Evolutionary conservation across 2,329 filamentous ascomycete genomes (phyloP), one percentile per base, ranked within the genome.

Genomic region (Colletotrichum theobromicola): DNA sequence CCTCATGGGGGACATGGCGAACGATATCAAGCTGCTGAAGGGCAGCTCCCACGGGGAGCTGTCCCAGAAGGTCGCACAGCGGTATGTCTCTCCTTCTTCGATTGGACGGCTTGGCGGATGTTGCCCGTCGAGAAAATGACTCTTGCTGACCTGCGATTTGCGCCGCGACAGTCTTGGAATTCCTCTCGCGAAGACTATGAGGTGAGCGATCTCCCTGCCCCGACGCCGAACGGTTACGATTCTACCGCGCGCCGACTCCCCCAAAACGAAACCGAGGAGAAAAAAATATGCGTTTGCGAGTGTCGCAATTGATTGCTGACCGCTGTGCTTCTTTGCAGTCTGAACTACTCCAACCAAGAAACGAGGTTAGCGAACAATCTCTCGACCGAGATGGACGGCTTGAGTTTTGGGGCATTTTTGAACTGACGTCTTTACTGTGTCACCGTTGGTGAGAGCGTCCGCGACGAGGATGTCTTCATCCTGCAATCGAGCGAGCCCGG

Each of bases 401-500:
- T 65, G 70, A 62, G 58, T 65, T 37, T 18, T 30, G 32, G 21
- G 46, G 55, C 42, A 50, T 50, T 63, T 46, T 75, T 35, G 64
- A 72, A 37, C 64, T 75, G 64, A 75, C 70, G 50, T 74, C 70
- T 55, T 50, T 70, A 73, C 72, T 93, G 92, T 77, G 94, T 98
- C 69, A 97, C 94, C 16, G 95, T 97, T 78, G 95, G 95, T 81
- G 95, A 98, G 86, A 95, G 93, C 77, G 95, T 98, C 71, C 90
- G 95, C 85, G 95, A 98, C 84, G 95, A 98, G 89, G 76, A 77
- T 67, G 76, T 97, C 81, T 97, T 97, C 87, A 96, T 98, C 80
- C 88, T 98, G 76, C 95, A 98, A 85, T 97, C 95, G 63, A 97
- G 95, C 68, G 93, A 93, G 50, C 95, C 95, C 3, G 94, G 95